Percentiles rank a stretch among this genome's conserved stretches.
These are phyloP conservation scores for Mycena indigotica DNA, from an alignment of 768 basidiomycete genomes.

Conservation along the genomic window DNA sequence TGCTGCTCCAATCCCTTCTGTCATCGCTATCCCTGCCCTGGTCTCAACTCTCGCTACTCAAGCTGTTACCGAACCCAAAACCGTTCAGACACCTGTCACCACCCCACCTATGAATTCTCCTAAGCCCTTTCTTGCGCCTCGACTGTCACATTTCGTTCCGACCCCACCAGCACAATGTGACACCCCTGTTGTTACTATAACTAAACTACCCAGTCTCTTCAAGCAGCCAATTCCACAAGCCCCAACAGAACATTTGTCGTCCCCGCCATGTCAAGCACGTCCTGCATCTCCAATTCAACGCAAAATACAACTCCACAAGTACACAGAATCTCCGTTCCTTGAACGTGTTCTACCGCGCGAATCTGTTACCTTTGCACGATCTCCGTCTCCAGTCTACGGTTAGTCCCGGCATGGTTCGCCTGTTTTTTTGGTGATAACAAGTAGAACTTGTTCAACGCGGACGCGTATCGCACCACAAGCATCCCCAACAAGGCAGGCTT, in stretches of 20 bases:
- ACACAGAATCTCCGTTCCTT: constrained; percentile 15
- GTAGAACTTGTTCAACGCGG: not conserved
- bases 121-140: not conserved
- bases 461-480: constrained; percentile 1
- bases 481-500: constrained; percentile 3
- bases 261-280: not conserved
- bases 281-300: constrained; percentile 1
- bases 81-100: not conserved
- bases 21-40: not conserved
- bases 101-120: not conserved
- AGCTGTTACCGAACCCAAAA: not conserved
- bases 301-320: not conserved
- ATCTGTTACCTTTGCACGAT: constrained; percentile 14
- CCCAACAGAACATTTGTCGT: not conserved
- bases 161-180: constrained; percentile 1
- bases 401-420: not conserved
- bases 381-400: constrained; percentile 5
- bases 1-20: not conserved
- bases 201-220: constrained; percentile 4
- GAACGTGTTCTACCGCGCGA: constrained; percentile 3
- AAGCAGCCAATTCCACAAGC: not conserved
- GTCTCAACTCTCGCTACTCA: constrained; percentile 3
- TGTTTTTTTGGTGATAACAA: not conserved
- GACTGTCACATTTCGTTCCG: no score
- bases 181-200: not conserved